Percentiles rank a stretch among this genome's conserved stretches.
These are phyloP conservation scores for Ophiostoma piceae DNA, from an alignment of 2,329 filamentous ascomycete genomes.

Conservation along the genomic window DNA sequence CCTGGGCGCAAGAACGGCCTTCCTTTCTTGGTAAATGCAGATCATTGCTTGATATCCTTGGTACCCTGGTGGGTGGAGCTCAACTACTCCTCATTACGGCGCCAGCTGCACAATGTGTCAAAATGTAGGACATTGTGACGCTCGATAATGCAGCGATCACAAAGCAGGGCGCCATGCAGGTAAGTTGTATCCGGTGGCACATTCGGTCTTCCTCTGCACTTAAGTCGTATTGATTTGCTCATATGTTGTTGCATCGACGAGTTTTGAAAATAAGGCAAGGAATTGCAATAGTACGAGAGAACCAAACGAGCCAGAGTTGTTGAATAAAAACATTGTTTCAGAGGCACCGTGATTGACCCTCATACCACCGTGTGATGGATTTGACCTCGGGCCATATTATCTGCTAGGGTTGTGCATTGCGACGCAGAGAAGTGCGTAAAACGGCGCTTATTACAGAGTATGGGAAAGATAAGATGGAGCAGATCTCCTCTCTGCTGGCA, in stretches of 20 bases:
- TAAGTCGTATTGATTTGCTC: background rate
- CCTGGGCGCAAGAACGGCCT: background rate
- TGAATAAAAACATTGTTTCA: background rate
- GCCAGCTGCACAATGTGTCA: background rate
- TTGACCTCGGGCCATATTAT: background rate
- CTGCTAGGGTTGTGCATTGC: background rate
- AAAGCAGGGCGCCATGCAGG: background rate
- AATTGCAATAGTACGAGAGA: background rate
- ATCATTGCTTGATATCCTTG: conserved; percentile 7
- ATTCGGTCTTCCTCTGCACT: background rate
- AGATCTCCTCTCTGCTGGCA: background rate
- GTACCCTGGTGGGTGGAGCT: background rate
- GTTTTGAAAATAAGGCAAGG: background rate
- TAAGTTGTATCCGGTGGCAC: background rate
- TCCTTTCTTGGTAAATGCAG: background rate
- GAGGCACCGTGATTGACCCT: too few relatives aligned
- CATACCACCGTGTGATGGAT: background rate
- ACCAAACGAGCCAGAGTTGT: background rate
- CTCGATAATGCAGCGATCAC: background rate
- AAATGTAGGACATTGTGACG: background rate
- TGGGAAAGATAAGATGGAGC: background rate
- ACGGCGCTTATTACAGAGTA: background rate
- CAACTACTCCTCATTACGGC: background rate
- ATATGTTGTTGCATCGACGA: background rate
- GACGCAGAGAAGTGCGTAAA: background rate